Percentiles rank a stretch among this genome's conserved stretches.
phyloP scores from a whole-genome alignment of 345 rosid genomes.

The Rubroshorea leprosula region DNA sequence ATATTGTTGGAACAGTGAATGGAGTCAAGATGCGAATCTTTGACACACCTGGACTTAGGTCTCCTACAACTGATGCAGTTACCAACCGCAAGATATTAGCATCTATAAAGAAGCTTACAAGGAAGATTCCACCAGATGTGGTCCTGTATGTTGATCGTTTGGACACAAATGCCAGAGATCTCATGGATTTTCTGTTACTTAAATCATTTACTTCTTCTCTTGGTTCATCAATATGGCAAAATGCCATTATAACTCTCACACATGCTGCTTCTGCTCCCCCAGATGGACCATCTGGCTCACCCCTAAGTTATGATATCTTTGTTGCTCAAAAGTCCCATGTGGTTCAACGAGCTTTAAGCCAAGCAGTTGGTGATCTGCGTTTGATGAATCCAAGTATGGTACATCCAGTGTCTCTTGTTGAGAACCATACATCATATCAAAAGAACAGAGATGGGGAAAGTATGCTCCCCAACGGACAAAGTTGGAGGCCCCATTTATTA shows the following conservation, averaged over 20 bases:
- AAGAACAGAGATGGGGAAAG: conserved; percentile 25
- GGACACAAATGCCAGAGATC: conserved; percentile 33
- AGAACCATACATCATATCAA: conserved; percentile 37
- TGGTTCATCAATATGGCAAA: conserved; percentile 60
- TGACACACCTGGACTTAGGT: conserved; percentile 72
- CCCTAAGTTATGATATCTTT: conserved; percentile 42
- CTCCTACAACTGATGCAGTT: conserved; percentile 39
- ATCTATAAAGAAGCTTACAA: conserved; percentile 46
- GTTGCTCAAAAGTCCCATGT: conserved; percentile 37
- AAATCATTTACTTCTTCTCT: conserved; percentile 39
- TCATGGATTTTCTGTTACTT: conserved; percentile 41
- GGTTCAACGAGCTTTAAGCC: conserved; percentile 42
- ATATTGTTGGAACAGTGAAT: conserved; percentile 41
- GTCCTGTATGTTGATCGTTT: conserved; percentile 73
- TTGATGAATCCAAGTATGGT: conserved; percentile 35
- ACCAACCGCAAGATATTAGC: conserved; percentile 46
- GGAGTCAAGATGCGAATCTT: conserved; percentile 48
- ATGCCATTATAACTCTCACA: conserved; percentile 51
- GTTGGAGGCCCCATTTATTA: conserved; percentile 55
- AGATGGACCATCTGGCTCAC: conserved; percentile 38
- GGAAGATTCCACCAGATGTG: conserved; percentile 56
- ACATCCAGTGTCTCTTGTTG: conserved; percentile 50
- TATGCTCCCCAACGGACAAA: conserved; percentile 35
- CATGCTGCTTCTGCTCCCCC: conserved; percentile 58
- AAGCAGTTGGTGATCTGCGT: conserved; percentile 41